Evolutionary conservation across 305 asterid genomes (phyloP).

Genomic region (Caryopteris hybrid): DNA sequence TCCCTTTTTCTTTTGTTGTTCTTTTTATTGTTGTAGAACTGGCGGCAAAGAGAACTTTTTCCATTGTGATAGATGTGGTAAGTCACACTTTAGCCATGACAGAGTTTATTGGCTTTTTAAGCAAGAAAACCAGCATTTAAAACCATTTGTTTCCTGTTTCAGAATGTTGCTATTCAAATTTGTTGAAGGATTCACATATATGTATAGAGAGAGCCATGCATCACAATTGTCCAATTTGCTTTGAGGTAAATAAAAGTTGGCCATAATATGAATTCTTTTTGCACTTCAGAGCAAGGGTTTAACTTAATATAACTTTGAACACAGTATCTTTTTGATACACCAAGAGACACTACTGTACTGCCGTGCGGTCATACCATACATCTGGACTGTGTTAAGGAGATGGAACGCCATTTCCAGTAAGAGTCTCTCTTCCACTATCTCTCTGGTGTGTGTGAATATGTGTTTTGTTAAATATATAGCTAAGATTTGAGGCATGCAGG

Average conservation of each 20-base stretch:
- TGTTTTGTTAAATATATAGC: neutral
- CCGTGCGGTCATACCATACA: slow-evolving; percentile 79
- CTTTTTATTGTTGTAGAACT: slow-evolving; percentile 39
- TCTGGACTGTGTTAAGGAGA: slow-evolving; percentile 62
- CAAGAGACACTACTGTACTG: slow-evolving; percentile 49
- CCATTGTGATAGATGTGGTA: slow-evolving; percentile 76
- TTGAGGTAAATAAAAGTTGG: slow-evolving; percentile 43
- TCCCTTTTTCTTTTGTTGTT: neutral
- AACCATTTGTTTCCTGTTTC: slow-evolving; percentile 8
- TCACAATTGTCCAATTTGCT: slow-evolving; percentile 84
- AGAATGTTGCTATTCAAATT: slow-evolving; percentile 76
- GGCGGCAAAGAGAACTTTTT: slow-evolving; percentile 74
- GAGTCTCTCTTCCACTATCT: neutral
- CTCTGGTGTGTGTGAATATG: too few species aligned
- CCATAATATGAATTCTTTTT: neutral
- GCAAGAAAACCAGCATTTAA: neutral
- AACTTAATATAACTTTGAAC: neutral
- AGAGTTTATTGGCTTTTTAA: neutral
- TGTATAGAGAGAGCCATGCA: slow-evolving; percentile 91
- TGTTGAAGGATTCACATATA: slow-evolving; percentile 56
- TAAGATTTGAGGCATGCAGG: slow-evolving; percentile 34
- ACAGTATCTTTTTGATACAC: slow-evolving; percentile 73
- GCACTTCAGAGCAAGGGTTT: neutral
- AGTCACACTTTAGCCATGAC: slow-evolving; percentile 1
- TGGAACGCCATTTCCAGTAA: slow-evolving; percentile 70